Conservation (phyloP, 78 protist genomes). For the Speleostelium caveatum region DNA sequence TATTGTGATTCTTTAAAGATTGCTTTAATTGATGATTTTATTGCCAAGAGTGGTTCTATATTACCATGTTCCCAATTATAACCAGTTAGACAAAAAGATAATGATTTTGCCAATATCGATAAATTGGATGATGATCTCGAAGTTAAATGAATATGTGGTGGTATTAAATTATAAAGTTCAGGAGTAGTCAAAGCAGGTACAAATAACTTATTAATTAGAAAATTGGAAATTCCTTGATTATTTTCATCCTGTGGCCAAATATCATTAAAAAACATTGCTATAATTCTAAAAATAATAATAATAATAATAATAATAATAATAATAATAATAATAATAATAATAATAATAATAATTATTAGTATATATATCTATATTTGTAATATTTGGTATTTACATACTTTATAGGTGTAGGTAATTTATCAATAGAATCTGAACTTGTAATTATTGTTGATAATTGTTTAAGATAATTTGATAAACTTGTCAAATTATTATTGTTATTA, state of each 20-base stretch:
- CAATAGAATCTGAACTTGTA: conserved; percentile 5
- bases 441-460: neutral
- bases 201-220: conserved; percentile 21
- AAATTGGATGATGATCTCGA: conserved; percentile 11
- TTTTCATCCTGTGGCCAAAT: conserved; percentile 73
- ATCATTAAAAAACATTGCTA: conserved; percentile 56
- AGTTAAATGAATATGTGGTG: conserved; percentile 39
- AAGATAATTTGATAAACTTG: neutral
- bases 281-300: neutral
- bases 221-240: conserved; percentile 30
- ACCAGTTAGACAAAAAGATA: conserved; percentile 11
- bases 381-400: conserved; percentile 18
- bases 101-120: neutral
- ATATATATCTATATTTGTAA: too few relatives aligned
- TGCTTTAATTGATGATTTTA: neutral
- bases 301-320: too few relatives aligned
- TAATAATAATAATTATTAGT: too few relatives aligned
- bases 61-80: neutral
- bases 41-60: neutral
- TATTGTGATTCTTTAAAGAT: conserved; percentile 46
- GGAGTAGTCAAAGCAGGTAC: conserved; percentile 32
- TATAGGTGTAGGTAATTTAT: conserved; percentile 40
- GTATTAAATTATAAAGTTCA: conserved; percentile 19
- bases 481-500: too few relatives aligned
- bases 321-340: too few relatives aligned